Percentiles rank a stretch among this genome's conserved stretches.
Conservation (phyloP, 2,329 filamentous ascomycete genomes). For the Pseudogymnoascus sp. region DNA sequence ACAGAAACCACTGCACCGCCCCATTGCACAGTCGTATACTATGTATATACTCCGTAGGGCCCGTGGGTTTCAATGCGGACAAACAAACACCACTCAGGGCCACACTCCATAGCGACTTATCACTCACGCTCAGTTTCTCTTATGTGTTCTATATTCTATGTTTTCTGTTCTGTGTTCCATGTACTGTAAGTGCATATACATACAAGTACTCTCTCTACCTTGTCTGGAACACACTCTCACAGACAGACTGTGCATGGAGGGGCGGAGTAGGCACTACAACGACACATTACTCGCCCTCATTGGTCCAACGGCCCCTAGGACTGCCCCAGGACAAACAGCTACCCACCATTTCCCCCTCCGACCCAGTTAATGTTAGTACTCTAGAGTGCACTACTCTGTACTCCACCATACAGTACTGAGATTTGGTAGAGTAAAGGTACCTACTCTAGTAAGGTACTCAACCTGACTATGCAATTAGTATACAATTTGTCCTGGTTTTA, state of each 20-base stretch:
- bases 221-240: neutral
- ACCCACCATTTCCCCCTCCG: constrained; percentile 3
- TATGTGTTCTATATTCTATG: neutral
- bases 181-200: neutral
- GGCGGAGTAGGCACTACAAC: neutral
- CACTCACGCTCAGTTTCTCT: neutral
- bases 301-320: neutral
- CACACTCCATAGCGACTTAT: neutral
- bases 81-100: neutral
- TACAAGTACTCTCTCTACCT: neutral
- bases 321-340: neutral
- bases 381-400: neutral
- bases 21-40: neutral
- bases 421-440: neutral
- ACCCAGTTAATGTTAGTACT: constrained; percentile 7
- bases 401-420: neutral
- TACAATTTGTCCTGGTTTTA: neutral
- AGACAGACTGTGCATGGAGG: constrained; percentile 4
- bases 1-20: constrained; percentile 5
- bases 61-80: neutral
- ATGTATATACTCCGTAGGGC: neutral
- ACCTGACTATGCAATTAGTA: neutral
- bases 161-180: neutral
- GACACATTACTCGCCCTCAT: neutral
- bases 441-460: neutral